Evolutionary conservation across 2,329 filamentous ascomycete species (phyloP).

Genomic region (Aspergillus fijiensis): DNA sequence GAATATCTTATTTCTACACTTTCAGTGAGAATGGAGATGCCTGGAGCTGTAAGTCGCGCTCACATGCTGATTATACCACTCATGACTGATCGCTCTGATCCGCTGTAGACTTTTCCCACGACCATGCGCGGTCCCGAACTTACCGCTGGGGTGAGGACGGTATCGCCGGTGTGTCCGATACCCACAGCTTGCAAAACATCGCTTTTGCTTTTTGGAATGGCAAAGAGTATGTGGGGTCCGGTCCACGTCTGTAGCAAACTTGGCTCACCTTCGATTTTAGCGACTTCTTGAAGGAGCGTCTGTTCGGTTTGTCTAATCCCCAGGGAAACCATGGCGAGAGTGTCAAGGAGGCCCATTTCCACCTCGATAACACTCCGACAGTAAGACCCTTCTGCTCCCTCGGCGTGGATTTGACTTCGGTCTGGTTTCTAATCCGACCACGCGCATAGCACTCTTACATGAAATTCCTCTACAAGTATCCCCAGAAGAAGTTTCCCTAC

Average conservation of each 20-base stretch:
- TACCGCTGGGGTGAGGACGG: constrained; percentile 97
- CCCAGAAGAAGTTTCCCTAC: constrained; percentile 88
- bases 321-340: constrained; percentile 97
- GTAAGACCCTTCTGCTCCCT: constrained; percentile 36
- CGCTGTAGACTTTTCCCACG: constrained; percentile 80
- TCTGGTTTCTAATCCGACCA: constrained; percentile 9
- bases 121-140: constrained; percentile 81
- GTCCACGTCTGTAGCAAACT: not conserved
- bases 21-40: constrained; percentile 77
- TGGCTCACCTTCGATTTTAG: constrained; percentile 47
- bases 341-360: constrained; percentile 94
- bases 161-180: constrained; percentile 93
- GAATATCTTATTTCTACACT: not conserved
- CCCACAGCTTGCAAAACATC: constrained; percentile 87
- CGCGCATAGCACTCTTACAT: constrained; percentile 83
- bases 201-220: constrained; percentile 98
- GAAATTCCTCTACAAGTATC: constrained; percentile 98
- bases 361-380: constrained; percentile 88
- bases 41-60: constrained; percentile 75
- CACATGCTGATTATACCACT: constrained; percentile 1
- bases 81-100: constrained; percentile 12
- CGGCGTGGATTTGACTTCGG: not conserved
- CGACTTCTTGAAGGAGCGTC: constrained; percentile 88
- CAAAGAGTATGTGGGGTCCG: constrained; percentile 67
- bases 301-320: constrained; percentile 93